Percentiles rank a stretch among this genome's conserved stretches.
Conservation (phyloP, 306 rosid genomes). For the Lathyrus aphaca region DNA sequence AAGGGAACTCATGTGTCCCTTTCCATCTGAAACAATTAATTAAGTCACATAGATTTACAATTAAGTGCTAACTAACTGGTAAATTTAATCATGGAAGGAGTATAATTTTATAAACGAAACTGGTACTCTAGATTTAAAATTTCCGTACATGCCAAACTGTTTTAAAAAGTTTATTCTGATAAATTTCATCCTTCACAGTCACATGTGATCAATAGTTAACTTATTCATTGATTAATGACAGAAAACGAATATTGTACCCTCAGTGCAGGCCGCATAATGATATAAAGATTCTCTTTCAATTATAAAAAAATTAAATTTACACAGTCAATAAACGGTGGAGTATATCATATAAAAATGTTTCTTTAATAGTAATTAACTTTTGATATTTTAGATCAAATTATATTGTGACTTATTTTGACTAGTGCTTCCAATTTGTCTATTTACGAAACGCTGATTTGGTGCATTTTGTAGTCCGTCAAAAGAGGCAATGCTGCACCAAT, state of each 20-base stretch:
- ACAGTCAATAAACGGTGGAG: not conserved
- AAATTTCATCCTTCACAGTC: slow-evolving; percentile 5
- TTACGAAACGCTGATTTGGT: not conserved
- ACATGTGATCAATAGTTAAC: slow-evolving; percentile 14
- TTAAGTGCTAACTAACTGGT: slow-evolving; percentile 1
- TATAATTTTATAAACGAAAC: slow-evolving; percentile 17
- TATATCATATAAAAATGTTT: not conserved
- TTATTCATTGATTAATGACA: slow-evolving; percentile 35
- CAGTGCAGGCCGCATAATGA: slow-evolving; percentile 20
- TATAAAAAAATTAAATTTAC: not conserved
- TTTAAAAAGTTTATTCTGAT: not conserved
- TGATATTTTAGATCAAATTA: too few species aligned
- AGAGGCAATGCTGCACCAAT: slow-evolving; percentile 29
- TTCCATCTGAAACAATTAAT: too few species aligned
- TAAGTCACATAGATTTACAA: not conserved
- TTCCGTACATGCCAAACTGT: not conserved
- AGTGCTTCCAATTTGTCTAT: not conserved
- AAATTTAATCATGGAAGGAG: not conserved
- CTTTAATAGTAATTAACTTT: too few species aligned
- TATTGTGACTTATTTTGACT: not conserved
- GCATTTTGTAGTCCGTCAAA: not conserved
- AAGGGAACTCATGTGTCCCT: too few species aligned
- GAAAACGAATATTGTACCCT: slow-evolving; percentile 32
- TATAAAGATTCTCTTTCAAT: slow-evolving; percentile 30
- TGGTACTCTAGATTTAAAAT: slow-evolving; percentile 1